A percentile compares a stretch with the other conserved stretches of the same genome.
These are phyloP conservation scores for Aspergillus pseudoviridinutans DNA, from an alignment of 2,329 filamentous ascomycete species.

Conservation along the genomic window DNA sequence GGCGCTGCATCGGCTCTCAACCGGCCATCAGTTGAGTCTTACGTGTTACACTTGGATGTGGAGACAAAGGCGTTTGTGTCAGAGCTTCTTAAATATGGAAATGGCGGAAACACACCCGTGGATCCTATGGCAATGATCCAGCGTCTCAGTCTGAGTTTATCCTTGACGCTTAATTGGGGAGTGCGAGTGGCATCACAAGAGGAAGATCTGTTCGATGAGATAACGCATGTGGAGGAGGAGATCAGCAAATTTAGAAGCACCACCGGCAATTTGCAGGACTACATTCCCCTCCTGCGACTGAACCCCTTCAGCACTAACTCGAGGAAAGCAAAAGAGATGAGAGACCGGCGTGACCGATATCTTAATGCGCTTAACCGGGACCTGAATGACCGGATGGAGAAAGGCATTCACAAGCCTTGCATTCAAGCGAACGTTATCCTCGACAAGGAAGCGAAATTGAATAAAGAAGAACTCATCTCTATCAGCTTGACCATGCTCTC, in stretches of 20 bases:
- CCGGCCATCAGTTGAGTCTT: conserved; percentile 60
- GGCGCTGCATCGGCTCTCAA: conserved; percentile 64
- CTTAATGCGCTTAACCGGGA: conserved; percentile 55
- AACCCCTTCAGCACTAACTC: conserved; percentile 61
- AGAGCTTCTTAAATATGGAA: conserved; percentile 57
- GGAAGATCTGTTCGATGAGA: conserved; percentile 64
- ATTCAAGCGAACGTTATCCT: conserved; percentile 65
- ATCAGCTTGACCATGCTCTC: conserved; percentile 67
- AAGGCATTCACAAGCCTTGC: conserved; percentile 59
- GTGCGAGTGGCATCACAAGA: conserved; percentile 57
- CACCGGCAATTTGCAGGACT: conserved; percentile 76
- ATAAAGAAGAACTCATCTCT: conserved; percentile 59
- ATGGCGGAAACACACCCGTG: conserved; percentile 51
- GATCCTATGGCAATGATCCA: conserved; percentile 68
- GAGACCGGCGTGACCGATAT: conserved; percentile 58
- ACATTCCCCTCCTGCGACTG: conserved; percentile 67
- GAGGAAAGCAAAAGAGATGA: conserved; percentile 56
- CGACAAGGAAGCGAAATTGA: conserved; percentile 60
- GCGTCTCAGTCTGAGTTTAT: conserved; percentile 58
- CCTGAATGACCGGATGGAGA: conserved; percentile 58
- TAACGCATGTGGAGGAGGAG: conserved; percentile 68
- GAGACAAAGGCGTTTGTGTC: conserved; percentile 61
- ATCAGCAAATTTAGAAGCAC: conserved; percentile 72
- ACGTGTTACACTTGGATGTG: conserved; percentile 59
- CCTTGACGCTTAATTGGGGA: conserved; percentile 64